A percentile compares a stretch with the other conserved stretches of the same genome.
phyloP scores from a whole-genome alignment of 768 basidiomycete species.

The Suillus alpinus region DNA sequence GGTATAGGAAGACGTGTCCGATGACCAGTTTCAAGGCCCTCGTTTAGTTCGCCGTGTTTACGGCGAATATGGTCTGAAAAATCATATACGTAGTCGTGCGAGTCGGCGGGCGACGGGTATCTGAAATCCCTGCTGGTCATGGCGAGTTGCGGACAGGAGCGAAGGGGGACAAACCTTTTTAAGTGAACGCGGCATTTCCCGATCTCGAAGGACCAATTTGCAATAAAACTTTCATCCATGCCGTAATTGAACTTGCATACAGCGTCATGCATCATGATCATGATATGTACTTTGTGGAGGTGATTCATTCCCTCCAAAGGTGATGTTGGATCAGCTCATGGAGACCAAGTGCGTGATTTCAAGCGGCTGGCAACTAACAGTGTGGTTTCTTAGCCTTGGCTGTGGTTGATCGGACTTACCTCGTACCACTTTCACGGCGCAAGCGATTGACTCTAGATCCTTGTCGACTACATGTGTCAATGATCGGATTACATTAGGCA shows the following conservation, averaged over 20 bases:
- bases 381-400: not conserved
- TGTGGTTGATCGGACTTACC: not conserved
- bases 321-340: not conserved
- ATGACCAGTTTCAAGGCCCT: constrained; percentile 11
- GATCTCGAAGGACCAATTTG: not conserved
- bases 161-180: not conserved
- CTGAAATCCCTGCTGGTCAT: constrained; percentile 18
- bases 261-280: not conserved
- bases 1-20: constrained; percentile 58
- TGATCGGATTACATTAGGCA: not conserved
- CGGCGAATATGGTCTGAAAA: constrained; percentile 19
- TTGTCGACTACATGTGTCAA: not conserved
- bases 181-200: not conserved
- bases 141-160: constrained; percentile 4
- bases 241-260: not conserved
- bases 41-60: constrained; percentile 13
- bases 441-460: not conserved
- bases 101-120: constrained; percentile 11
- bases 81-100: constrained; percentile 16
- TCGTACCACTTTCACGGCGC: not conserved
- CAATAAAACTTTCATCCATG: not conserved
- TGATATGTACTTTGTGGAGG: not conserved
- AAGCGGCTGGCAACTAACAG: not conserved
- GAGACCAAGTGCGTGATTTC: not conserved
- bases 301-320: not conserved